Evolutionary conservation across 1,139 yeast genomes (phyloP).

Genomic region (Pichia sp.): DNA sequence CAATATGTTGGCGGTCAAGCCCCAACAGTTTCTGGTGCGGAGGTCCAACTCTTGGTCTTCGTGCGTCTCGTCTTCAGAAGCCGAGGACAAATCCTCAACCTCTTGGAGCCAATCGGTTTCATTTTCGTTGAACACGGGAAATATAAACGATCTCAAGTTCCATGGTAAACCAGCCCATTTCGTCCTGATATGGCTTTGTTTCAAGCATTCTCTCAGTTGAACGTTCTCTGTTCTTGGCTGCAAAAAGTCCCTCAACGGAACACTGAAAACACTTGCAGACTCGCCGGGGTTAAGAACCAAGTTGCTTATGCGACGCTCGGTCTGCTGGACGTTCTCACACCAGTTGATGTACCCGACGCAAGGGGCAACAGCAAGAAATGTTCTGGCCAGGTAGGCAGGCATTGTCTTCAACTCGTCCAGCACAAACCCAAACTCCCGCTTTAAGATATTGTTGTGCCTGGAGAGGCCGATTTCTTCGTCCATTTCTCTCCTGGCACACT

Average conservation of each 20-base stretch:
- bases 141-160: conserved; percentile 58
- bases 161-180: conserved; percentile 72
- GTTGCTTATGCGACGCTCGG: conserved; percentile 31
- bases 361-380: conserved; percentile 79
- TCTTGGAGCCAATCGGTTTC: conserved; percentile 62
- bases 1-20: conserved; percentile 80
- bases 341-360: conserved; percentile 62
- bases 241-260: conserved; percentile 59
- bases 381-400: conserved; percentile 75
- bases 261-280: conserved; percentile 61
- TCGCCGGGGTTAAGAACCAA: conserved; percentile 63
- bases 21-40: conserved; percentile 72
- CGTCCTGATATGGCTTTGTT: conserved; percentile 39
- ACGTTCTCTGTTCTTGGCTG: conserved; percentile 38
- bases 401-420: conserved; percentile 55
- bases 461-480: conserved; percentile 81
- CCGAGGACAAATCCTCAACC: conserved; percentile 54
- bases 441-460: conserved; percentile 43
- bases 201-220: conserved; percentile 42
- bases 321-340: conserved; percentile 27
- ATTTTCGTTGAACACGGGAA: conserved; percentile 49
- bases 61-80: conserved; percentile 43
- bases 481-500: conserved; percentile 75
- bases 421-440: conserved; percentile 45
- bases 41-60: conserved; percentile 34